Conservation (phyloP, 768 basidiomycete species). For the Podaxis sp. region DNA sequence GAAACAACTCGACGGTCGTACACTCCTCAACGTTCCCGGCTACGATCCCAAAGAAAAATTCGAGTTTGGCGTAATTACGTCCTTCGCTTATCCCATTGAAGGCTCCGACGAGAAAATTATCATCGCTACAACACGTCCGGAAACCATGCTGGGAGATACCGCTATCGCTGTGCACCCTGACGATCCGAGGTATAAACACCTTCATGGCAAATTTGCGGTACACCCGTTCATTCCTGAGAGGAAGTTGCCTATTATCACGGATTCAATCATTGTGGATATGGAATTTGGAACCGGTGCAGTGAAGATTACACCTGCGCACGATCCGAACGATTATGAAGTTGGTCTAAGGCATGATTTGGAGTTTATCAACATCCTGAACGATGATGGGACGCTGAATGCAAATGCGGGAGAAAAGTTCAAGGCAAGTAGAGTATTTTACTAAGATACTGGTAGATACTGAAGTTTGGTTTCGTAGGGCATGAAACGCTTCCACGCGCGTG, state of each 20-base stretch:
- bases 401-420: constrained; percentile 82
- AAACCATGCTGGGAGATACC: constrained; percentile 98
- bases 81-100: constrained; percentile 93
- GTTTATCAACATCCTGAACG: constrained; percentile 93
- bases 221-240: constrained; percentile 87
- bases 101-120: constrained; percentile 91
- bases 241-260: constrained; percentile 83
- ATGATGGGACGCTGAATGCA: constrained; percentile 93
- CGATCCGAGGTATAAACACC: constrained; percentile 89
- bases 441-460: not conserved
- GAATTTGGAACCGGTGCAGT: constrained; percentile 97
- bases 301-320: constrained; percentile 98
- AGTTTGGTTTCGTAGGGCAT: constrained; percentile 52
- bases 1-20: constrained; percentile 82
- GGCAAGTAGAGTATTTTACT: constrained; percentile 22
- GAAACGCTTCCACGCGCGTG: constrained; percentile 94
- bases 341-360: constrained; percentile 83
- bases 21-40: constrained; percentile 86
- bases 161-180: constrained; percentile 96
- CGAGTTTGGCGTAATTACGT: constrained; percentile 94
- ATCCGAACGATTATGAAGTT: constrained; percentile 95
- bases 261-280: constrained; percentile 90
- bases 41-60: constrained; percentile 95
- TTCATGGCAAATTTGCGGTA: constrained; percentile 87
- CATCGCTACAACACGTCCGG: constrained; percentile 96